Percentiles rank a stretch among this genome's conserved stretches.
phyloP scores from a whole-genome alignment of 169 alveolate species.

The Plasmodium knowlesi region DNA sequence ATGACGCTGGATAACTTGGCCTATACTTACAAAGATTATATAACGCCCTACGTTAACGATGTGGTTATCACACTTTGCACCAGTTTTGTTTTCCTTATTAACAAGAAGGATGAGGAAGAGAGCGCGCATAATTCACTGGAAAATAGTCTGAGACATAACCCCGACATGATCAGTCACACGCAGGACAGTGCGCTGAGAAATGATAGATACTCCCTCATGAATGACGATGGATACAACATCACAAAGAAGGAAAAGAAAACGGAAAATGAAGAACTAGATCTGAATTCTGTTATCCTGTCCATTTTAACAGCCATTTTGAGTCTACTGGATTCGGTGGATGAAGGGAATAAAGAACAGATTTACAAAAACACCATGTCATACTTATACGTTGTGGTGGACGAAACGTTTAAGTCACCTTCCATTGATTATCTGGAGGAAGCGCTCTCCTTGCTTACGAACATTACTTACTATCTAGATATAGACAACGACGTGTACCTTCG shows the following conservation, averaged over 20 bases:
- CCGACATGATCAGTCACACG: background rate
- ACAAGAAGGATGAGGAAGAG: slow-evolving; percentile 45
- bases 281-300: slow-evolving; percentile 43
- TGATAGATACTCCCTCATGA: background rate
- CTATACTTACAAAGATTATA: slow-evolving; percentile 51
- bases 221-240: background rate
- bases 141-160: slow-evolving; percentile 6
- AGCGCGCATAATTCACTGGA: slow-evolving; percentile 13
- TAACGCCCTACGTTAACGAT: slow-evolving; percentile 66
- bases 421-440: slow-evolving; percentile 69
- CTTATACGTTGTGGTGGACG: slow-evolving; percentile 58
- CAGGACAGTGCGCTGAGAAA: background rate
- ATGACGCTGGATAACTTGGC: slow-evolving; percentile 72
- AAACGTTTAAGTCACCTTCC: slow-evolving; percentile 71
- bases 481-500: slow-evolving; percentile 66
- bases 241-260: slow-evolving; percentile 30
- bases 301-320: slow-evolving; percentile 57
- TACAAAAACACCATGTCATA: slow-evolving; percentile 50
- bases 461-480: slow-evolving; percentile 55
- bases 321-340: slow-evolving; percentile 62
- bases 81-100: slow-evolving; percentile 42
- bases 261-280: slow-evolving; percentile 66
- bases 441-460: slow-evolving; percentile 47
- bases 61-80: slow-evolving; percentile 55
- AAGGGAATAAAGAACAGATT: slow-evolving; percentile 43